Conservation (phyloP, 306 rosid species). For the Sophora flavescens region DNA sequence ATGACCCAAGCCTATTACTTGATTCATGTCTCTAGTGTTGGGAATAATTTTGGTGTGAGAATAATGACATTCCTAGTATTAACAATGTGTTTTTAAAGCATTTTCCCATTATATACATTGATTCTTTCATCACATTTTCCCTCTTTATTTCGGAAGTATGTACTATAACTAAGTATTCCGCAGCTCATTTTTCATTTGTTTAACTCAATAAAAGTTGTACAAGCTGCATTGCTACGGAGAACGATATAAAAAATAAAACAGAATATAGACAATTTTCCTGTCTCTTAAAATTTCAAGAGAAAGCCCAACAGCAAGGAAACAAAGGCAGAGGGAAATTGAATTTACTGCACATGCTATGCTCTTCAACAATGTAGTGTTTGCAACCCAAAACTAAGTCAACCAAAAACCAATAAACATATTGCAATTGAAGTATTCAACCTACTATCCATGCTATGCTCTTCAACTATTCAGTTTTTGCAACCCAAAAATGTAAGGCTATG, state of each 20-base stretch:
- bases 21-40: no score
- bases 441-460: neutral
- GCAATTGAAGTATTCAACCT: constrained; percentile 6
- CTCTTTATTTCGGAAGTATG: neutral
- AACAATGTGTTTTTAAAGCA: no score
- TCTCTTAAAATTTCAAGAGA: neutral
- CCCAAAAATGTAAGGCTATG: neutral
- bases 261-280: neutral
- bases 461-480: constrained; percentile 4
- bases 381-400: constrained; percentile 2
- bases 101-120: no score
- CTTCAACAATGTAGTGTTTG: neutral
- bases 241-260: no score
- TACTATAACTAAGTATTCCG: neutral
- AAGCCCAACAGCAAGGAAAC: neutral
- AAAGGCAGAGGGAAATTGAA: neutral
- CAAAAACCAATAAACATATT: neutral
- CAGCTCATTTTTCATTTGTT: constrained; percentile 1
- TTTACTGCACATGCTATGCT: neutral
- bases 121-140: neutral
- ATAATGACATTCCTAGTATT: no score
- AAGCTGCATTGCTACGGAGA: neutral
- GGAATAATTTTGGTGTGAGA: no score
- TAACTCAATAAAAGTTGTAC: neutral
- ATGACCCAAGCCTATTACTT: no score